A percentile compares a stretch with the other conserved stretches of the same genome.
Evolutionary conservation across 495 filamentous ascomycete species (phyloP).

Genomic region (Talaromyces proteolyticus): DNA sequence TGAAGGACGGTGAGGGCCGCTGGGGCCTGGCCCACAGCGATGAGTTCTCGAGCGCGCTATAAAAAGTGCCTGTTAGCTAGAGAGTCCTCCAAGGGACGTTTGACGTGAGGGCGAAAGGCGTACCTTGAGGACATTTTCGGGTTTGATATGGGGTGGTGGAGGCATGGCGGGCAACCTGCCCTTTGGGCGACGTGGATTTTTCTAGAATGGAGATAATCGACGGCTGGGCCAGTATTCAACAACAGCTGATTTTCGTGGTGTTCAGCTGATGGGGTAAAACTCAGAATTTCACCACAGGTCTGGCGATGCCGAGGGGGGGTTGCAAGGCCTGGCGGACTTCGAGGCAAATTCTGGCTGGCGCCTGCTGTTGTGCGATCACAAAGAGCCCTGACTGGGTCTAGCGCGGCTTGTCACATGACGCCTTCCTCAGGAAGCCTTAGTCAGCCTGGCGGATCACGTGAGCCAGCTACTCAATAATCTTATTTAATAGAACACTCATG

Average conservation of each 20-base stretch:
- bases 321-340: conserved; percentile 4
- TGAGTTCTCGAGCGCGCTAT: conserved; percentile 91
- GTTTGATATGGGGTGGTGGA: conserved; percentile 91
- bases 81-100: neutral
- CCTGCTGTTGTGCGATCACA: conserved; percentile 7
- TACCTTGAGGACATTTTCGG: conserved; percentile 97
- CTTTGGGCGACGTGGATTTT: conserved; percentile 14
- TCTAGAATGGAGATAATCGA: neutral
- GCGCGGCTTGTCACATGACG: neutral
- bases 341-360: conserved; percentile 7
- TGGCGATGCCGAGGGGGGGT: conserved; percentile 8
- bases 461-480: no score
- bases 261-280: neutral
- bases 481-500: no score
- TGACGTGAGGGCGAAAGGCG: conserved; percentile 13
- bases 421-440: no score
- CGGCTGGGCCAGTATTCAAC: neutral
- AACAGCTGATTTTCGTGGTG: neutral
- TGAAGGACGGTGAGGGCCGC: conserved; percentile 93
- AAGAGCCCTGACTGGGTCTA: neutral
- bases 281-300: neutral
- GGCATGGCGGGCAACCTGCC: conserved; percentile 65
- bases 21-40: conserved; percentile 87
- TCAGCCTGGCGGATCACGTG: no score
- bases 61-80: neutral